Evolutionary conservation across 1,284 basidiomycete species (phyloP).

Genomic region (Xerocomus amazonicus): DNA sequence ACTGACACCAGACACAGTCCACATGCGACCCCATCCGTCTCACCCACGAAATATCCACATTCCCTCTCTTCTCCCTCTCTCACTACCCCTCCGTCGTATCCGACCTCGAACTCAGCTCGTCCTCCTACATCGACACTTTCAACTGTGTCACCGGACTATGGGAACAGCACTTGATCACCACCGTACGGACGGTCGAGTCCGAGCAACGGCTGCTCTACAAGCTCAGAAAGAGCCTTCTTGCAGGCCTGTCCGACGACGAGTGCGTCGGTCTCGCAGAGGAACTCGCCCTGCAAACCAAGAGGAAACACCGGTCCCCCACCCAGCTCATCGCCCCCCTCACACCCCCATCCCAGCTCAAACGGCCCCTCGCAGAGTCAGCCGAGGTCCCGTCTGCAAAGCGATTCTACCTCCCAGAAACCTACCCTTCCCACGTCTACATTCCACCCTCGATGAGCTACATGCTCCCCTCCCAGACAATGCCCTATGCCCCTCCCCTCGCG

Average conservation of each 20-base stretch:
- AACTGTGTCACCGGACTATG: slow-evolving; percentile 51
- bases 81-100: slow-evolving; percentile 47
- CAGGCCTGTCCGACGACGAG: slow-evolving; percentile 52
- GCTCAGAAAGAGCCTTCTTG: slow-evolving; percentile 52
- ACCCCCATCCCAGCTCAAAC: slow-evolving; percentile 17
- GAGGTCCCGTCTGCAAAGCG: slow-evolving; percentile 28
- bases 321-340: slow-evolving; percentile 2
- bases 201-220: slow-evolving; percentile 56
- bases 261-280: slow-evolving; percentile 56
- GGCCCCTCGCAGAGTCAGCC: slow-evolving; percentile 22
- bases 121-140: slow-evolving; percentile 59
- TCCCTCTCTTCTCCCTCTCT: slow-evolving; percentile 61
- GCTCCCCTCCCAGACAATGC: slow-evolving; percentile 27
- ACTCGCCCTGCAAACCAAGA: slow-evolving; percentile 42
- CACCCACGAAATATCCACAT: slow-evolving; percentile 55
- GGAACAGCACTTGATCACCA: slow-evolving; percentile 49
- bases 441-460: slow-evolving; percentile 30
- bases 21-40: slow-evolving; percentile 58
- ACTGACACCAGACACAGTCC: slow-evolving; percentile 36
- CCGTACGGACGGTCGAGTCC: slow-evolving; percentile 41
- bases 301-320: slow-evolving; percentile 11
- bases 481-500: slow-evolving; percentile 24
- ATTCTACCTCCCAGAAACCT: slow-evolving; percentile 28
- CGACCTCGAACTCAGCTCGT: slow-evolving; percentile 47
- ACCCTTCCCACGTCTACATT: slow-evolving; percentile 32